Base-by-base conservation (phyloP, 495 filamentous ascomycete species). In the Trichoderma gamsii region DNA sequence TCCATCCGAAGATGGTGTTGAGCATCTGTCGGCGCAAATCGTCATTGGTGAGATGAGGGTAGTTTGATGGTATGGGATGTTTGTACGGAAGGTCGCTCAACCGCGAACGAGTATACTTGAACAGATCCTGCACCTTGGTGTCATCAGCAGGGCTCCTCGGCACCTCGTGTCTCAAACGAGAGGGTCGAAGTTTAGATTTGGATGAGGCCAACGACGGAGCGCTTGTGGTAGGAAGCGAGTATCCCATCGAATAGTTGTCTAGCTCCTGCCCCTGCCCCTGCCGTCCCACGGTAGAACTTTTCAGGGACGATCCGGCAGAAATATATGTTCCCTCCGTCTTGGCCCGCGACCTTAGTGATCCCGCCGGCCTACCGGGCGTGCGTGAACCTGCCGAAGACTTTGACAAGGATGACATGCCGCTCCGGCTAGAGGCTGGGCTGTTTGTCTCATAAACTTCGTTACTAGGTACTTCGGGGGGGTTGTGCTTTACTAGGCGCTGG, bases 1-100 rank as follows among this genome's bases (percentile, higher is more conserved):
- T 88, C 92, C 94, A 98, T 12, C 95, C 96, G 80, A 99, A 99
- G 1, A 99, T 92, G 38, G 92, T 89, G 74, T 86, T 92, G 23
- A 99, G 81, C 96, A 98, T 98, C 78, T 97, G 91, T 46, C 84
- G 86, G 64, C 94, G 88, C 49, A 97, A 84, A 71, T 95, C 89
- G 74, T 97, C 90, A 32, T 93, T 88, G 2, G 90, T 94, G 35
- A 95, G 75, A 51, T 84, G 82, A 6, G 79, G 73, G 68, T 89
- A 84, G 69, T 91, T 89, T 38, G 86, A 72, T 18, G 83, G 81
- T 23, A 85, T 81, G 2, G 88, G 84, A 52, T 87, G 82, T 72
- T 88, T 87, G 75, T 92, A 96, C 1, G 89, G 87, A 44, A 96
- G 87, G 66, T 95, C 92, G 66, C 85, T 89, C 4, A 97, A 80